A percentile compares a stretch with the other conserved stretches of the same genome.
Conservation (phyloP, 2,329 filamentous ascomycete genomes). For the Aspergillus sojae region DNA sequence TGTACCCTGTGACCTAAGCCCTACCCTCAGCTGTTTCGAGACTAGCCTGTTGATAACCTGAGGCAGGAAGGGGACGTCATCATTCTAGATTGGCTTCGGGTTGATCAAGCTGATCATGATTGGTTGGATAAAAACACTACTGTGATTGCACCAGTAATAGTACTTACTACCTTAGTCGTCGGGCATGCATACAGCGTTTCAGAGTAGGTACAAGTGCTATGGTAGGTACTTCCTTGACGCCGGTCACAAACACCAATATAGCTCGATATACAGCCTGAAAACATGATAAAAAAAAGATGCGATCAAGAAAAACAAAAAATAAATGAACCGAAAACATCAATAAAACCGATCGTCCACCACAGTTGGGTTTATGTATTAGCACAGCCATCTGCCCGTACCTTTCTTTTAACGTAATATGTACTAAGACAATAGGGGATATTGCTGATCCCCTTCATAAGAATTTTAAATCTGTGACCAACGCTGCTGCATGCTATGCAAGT, state of each 20-base stretch:
- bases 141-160: neutral
- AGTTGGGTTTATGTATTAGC: neutral
- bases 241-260: neutral
- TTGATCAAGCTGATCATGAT: neutral
- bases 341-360: neutral
- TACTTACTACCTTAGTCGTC: neutral
- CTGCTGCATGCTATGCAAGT: neutral
- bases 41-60: neutral
- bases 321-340: neutral
- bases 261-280: neutral
- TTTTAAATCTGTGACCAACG: neutral
- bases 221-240: neutral
- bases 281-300: neutral
- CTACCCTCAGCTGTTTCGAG: slow-evolving; percentile 10
- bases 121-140: neutral
- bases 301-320: neutral
- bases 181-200: neutral
- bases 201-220: neutral
- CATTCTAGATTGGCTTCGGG: neutral
- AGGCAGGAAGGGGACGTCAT: slow-evolving; percentile 1
- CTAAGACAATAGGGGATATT: neutral
- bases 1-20: slow-evolving; percentile 31
- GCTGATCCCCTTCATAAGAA: neutral
- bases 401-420: slow-evolving; percentile 1
- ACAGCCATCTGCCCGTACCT: neutral